Evolutionary conservation across 2,329 filamentous ascomycete genomes (phyloP), one percentile per base, ranked within the genome.

Genomic region (Nothophaeocryptopus gaeumannii): DNA sequence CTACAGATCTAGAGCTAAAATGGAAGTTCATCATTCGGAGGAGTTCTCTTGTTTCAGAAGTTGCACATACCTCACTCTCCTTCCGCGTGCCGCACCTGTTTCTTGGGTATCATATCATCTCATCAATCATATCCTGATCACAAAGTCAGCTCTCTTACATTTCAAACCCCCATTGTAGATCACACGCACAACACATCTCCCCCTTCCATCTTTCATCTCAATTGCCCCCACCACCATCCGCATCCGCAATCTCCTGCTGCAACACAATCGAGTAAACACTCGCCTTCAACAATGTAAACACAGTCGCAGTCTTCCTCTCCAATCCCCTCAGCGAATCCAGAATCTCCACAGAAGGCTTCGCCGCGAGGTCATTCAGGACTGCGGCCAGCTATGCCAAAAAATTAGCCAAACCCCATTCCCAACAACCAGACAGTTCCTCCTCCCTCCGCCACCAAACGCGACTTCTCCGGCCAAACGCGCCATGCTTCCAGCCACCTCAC

Each of bases 261-360:
- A 99, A 71, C 54, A 99, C 91, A 74, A 99, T 99, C 67, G 88
- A 95, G 74, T 99, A 99, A 57, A 99, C 93, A 70, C 92, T 97
- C 13, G 93, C 92, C 76, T 99, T 99, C 67, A 99, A 79, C 67
- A 97, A 73, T 55, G 93, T 99, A 71, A 95, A 97, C 15, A 96
- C 92, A 47, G 96, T 77, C 60, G 89, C 90, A 37, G 92, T 96
- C 77, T 97, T 96, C 62, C 93, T 80, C 76, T 99, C 93, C 47
- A 99, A 77, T 37, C 91, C 85, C 46, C 93, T 79, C 61, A 99
- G 77, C 8, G 88, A 86, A 69, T 99, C 89, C 45, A 95, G 79
- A 50, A 95, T 91, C 59, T 88, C 89, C 5, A 86, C 85, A 12
- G 70, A 72, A 5, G 75, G 74, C 11, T 67, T 68, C 15, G 89